Evolutionary conservation across 1,284 basidiomycete species (phyloP), one percentile per base, ranked within the genome.

Genomic region (Cutaneotrichosporon cyanovorans): DNA sequence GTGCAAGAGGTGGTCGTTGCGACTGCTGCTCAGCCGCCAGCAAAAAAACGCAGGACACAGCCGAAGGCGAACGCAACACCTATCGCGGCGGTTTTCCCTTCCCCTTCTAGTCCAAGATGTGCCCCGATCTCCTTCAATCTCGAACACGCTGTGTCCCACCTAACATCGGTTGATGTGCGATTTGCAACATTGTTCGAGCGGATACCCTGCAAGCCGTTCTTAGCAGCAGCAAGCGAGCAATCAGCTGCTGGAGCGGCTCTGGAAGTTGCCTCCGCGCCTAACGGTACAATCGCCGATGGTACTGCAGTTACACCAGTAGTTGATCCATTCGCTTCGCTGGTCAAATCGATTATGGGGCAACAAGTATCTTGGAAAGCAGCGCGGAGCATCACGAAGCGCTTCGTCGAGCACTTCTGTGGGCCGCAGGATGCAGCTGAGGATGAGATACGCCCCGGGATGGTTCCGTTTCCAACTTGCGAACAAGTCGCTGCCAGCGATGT

Each of bases 351-450:
- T 50, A 69, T 87, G 71, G 85, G 83, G 0, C 88, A 91, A 69
- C 89, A 96, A 69, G 90, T 96, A 34, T 88, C 85, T 0, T 92
- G 87, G 87, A 71, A 85, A 25, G 90, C 90, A 4, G 91, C 91
- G 0, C 77, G 84, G 32, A 82, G 86, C 5, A 89, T 95, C 44
- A 80, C 78, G n/a, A 83, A 88, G 68, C 82, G 78, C 48, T 95
- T 96, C 65, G 75, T 81, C 35, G 77, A 84, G 33, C 70, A 87
- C 15, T 91, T 81, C 64, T 80, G 86, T 55, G 80, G 80, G 21
- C 25, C 25, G 12, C 7, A 7, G 25, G 41, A 43, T 5, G 45
- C 49, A 4, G 55, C n/a, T 4, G 38, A 37, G 1, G 42, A 40
- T 11, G 40, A 46, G 18, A 14, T 14, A 15, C 38, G 42, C n/a